Base-by-base conservation (phyloP, 176 grass and related monocot species). In the Musa troglodytarum region DNA sequence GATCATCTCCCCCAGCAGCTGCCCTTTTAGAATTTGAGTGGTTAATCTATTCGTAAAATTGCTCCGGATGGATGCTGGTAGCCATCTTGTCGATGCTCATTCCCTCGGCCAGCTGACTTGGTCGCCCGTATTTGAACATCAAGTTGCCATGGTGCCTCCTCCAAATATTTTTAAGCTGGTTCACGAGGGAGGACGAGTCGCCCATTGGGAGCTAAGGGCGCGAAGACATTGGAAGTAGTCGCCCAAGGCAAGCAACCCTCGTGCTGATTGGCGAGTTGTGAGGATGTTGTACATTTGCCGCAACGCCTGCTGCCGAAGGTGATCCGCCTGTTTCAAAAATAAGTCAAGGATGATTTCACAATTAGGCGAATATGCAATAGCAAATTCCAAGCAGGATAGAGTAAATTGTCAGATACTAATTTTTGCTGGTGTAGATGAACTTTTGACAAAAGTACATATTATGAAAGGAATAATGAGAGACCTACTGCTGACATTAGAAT, bases 181-280 rank as follows among this genome's bases (percentile, higher is more conserved):
- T 93, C 86, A 17, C 78, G 86, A 34, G 85, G 85, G 86, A 34
- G 85, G 85, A 10, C 94, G 87, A 0, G 88, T 76, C 22, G 80
- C 86, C 90, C 90, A 98, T 12, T 93, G 72, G 16, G 86, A 81
- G 84, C 90, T 91, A 75, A 98, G 88, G 55, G 84, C 78, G 11
- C 94, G 87, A 75, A 98, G 88, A 24, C 90, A 88, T 70, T 93
- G 83, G 78, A 93, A 89, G 82, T 98, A 93, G 78, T 98, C 94
- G 26, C 94, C 88, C 16, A 98, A 73, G 21, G 79, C 86, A 55
- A 98, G 82, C 61, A 98, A 83, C 19, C 88, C 94, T 70, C 81
- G 83, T 49, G 90, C 94, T 25, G 90, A 86, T 77, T 98, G 94
- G 61, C 88, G 86, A n/a, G 52, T 82, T 63, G 86, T 93, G 77